phyloP scores from a whole-genome alignment of 1,284 basidiomycete species.

The Cerioporus squamosus region DNA sequence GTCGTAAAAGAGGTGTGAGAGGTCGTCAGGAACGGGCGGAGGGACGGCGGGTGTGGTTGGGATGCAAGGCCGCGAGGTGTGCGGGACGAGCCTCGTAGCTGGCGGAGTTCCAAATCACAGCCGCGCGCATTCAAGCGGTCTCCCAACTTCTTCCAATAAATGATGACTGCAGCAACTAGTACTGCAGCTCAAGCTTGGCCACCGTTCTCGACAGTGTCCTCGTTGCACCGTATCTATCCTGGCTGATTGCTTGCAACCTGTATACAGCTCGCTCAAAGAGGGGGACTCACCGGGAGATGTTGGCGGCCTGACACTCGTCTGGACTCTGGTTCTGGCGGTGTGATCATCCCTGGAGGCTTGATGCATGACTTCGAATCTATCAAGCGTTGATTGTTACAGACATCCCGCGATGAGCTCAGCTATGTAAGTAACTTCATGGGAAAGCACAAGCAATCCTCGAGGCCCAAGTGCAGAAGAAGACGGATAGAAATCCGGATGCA shows the following conservation, averaged over 20 bases:
- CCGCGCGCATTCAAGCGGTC: constrained; percentile 8
- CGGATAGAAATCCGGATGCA: too few relatives aligned
- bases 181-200: neutral
- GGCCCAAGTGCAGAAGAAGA: neutral
- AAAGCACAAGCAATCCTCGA: neutral
- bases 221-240: neutral
- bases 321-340: neutral
- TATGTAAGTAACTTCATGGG: too few relatives aligned
- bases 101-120: constrained; percentile 22
- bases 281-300: neutral
- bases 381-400: constrained; percentile 3
- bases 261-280: neutral
- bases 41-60: constrained; percentile 14
- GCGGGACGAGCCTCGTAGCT: constrained; percentile 16
- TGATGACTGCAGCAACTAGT: too few relatives aligned
- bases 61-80: constrained; percentile 10
- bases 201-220: neutral
- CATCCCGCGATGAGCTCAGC: too few relatives aligned
- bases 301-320: neutral
- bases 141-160: too few relatives aligned
- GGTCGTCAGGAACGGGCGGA: constrained; percentile 8
- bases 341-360: constrained; percentile 13
- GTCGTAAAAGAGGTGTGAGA: constrained; percentile 16
- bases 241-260: neutral
- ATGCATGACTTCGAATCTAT: constrained; percentile 10